Evolutionary conservation across 23 red algal species (phyloP).

Genomic region (Gracilaria gracilis): DNA sequence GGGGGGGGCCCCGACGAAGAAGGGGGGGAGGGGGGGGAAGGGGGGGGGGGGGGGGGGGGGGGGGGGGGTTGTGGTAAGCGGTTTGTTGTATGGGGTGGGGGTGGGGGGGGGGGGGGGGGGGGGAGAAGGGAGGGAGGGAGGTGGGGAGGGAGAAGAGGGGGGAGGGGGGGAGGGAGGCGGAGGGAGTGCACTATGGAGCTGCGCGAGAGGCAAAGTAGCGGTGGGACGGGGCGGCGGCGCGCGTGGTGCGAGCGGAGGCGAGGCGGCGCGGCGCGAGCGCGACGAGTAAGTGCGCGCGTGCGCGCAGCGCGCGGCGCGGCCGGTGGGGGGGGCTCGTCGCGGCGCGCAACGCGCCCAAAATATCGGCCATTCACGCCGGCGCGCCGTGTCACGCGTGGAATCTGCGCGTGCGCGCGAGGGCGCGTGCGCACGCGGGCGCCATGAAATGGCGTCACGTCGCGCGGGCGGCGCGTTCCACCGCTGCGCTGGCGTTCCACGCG

Average conservation of each 20-base stretch:
- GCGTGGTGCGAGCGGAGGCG: background rate
- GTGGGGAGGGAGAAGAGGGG: background rate
- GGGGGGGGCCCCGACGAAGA: constrained; percentile 1
- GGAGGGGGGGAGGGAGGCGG: too few species aligned
- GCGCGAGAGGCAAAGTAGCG: constrained; percentile 13
- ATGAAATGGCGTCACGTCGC: background rate
- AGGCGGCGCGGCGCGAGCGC: constrained; percentile 4
- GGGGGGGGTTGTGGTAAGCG: too few species aligned
- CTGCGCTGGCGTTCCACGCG: constrained; percentile 20
- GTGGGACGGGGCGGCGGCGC: background rate
- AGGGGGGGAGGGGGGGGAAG: background rate
- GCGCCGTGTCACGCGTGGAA: constrained; percentile 39
- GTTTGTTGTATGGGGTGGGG: background rate
- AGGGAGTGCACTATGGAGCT: background rate
- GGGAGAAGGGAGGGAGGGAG: background rate
- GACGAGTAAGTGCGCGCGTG: background rate
- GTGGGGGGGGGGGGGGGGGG: background rate
- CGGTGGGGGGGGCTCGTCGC: background rate
- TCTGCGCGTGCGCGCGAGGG: too few species aligned
- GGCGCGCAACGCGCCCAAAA: background rate
- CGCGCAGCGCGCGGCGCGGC: background rate
- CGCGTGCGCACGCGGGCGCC: background rate
- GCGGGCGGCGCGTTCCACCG: constrained; percentile 2
- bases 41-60: background rate
- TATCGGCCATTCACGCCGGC: constrained; percentile 26